Evolutionary conservation across 2,329 filamentous ascomycete species (phyloP), one percentile per base, ranked within the genome.

Genomic region (Fusarium falciforme): DNA sequence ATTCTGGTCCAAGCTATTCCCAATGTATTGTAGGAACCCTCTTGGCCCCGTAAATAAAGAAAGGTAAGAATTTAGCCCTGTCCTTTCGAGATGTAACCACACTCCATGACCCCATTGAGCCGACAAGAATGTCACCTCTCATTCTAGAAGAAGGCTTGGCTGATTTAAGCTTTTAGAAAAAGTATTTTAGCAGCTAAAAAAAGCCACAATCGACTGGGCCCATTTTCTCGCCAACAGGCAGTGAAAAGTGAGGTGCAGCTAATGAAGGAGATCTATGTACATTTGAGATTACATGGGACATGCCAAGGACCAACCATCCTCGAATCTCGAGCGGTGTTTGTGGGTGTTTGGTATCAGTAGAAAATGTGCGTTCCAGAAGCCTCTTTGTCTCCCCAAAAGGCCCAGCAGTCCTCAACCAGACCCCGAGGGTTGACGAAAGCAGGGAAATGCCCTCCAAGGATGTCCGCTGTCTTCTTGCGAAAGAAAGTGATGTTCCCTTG

Each of bases 371-470:
- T 58, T 16, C 62, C 38, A 36, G 62, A 64, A 64, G 22, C 29
- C 11, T 44, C n/a, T 17, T 36, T 59, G 8, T 64, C 38, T 12
- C 62, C 38, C 62, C 62, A 64, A 49, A 64, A 64, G 7, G 52
- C 38, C 62, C 62, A 64, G 6, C 52, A 64, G 22, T 59, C 62
- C 20, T 64, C 52, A 20, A 36, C 62, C 4, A 64, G 52, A 29
- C 29, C 44, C 25, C n/a, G 35, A 20, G 62, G 52, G 20, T 59
- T 64, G 22, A 64, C 10, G 12, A 47, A 47, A 31, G 62, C 62
- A 14, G 62, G 62, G n/a, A 64, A 64, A 22, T 64, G 62, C 4
- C 62, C 62, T 11, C 62, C 62, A 22, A 64, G 52, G 36, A 49
- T 25, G 17, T 49, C 52, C 5, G 38, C 2, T 16, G 29, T 22